Evolutionary conservation across 257 asterid genomes (phyloP).

Genomic region (Apocynum venetum): DNA sequence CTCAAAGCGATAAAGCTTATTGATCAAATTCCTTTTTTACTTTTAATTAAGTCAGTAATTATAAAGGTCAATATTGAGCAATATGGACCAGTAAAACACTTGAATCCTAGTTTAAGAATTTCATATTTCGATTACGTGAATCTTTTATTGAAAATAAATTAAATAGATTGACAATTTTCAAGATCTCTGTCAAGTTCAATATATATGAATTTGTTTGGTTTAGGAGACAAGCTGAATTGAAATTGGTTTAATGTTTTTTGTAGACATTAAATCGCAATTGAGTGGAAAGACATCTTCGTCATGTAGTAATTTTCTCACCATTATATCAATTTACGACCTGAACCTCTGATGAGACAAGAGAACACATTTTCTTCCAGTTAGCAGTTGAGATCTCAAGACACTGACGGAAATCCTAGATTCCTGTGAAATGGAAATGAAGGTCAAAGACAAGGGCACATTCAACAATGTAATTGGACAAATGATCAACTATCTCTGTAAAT

Average conservation of each 20-base stretch:
- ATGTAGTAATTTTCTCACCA: no score
- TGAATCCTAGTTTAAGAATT: neutral
- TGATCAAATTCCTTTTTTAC: no score
- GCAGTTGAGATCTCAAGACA: constrained; percentile 9
- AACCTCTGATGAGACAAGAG: no score
- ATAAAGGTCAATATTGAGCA: neutral
- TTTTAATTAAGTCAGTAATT: no score
- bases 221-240: neutral
- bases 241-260: neutral
- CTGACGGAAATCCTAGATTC: no score
- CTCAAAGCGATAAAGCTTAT: no score
- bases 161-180: neutral
- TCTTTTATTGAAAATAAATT: neutral
- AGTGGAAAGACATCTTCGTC: no score
- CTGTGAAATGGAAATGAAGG: neutral
- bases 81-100: neutral
- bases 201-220: neutral
- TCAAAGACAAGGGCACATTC: neutral
- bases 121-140: no score
- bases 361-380: neutral
- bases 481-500: no score
- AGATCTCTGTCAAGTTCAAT: neutral
- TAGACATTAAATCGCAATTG: no score
- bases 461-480: neutral
- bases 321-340: neutral